These are phyloP conservation scores for Grosmannia huntii DNA, from an alignment of 2,329 filamentous ascomycete species.

Conservation along the genomic window DNA sequence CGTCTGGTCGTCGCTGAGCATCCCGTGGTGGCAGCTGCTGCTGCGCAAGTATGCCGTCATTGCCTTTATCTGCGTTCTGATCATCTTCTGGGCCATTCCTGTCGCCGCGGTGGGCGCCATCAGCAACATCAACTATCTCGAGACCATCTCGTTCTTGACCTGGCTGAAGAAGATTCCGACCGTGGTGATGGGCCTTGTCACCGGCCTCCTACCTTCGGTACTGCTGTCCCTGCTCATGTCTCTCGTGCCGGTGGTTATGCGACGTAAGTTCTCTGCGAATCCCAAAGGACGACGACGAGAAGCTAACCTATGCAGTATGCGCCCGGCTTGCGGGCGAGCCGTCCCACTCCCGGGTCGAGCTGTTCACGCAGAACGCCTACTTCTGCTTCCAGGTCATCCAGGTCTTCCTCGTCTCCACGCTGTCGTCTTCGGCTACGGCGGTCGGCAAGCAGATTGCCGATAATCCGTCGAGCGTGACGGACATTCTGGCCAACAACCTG, in stretches of 20 bases:
- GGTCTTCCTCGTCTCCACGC: constrained; percentile 72
- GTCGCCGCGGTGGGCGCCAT: constrained; percentile 73
- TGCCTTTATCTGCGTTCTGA: constrained; percentile 60
- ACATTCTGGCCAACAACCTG: constrained; percentile 57
- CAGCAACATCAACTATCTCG: constrained; percentile 67
- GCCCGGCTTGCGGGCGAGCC: constrained; percentile 72
- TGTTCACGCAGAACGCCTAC: constrained; percentile 84
- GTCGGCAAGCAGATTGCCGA: constrained; percentile 50
- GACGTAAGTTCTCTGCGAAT: constrained; percentile 37
- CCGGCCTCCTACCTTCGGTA: constrained; percentile 71
- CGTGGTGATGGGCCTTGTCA: constrained; percentile 66
- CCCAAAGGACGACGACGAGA: neutral
- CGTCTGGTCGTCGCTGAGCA: constrained; percentile 73
- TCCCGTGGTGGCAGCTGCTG: constrained; percentile 78
- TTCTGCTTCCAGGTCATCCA: constrained; percentile 82
- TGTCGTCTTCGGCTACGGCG: constrained; percentile 68
- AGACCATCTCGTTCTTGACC: constrained; percentile 50
- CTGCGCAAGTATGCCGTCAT: constrained; percentile 57
- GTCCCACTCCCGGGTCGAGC: constrained; percentile 65
- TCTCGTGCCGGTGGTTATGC: constrained; percentile 69
- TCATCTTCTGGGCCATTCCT: constrained; percentile 75
- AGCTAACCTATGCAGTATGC: constrained; percentile 36
- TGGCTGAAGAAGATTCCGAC: constrained; percentile 62
- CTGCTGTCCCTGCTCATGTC: constrained; percentile 75
- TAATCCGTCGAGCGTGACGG: constrained; percentile 48